Percentiles rank a stretch among this genome's conserved stretches.
Evolutionary conservation across 2,329 filamentous ascomycete genomes (phyloP).

Genomic region (Teratosphaeria destructans): DNA sequence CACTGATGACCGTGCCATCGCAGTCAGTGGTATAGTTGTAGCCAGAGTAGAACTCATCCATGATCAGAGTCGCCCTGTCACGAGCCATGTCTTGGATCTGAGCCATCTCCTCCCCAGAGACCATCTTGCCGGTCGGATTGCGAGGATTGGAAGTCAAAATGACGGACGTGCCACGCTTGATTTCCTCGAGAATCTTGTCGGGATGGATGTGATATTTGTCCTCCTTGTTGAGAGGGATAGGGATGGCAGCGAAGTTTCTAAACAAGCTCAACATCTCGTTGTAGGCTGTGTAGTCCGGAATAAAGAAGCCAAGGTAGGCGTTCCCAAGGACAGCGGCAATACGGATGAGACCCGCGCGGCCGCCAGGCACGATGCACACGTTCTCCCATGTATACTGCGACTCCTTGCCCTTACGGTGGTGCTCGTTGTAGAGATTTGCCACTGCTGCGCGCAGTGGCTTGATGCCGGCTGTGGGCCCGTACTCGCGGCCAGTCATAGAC

Average conservation of each 20-base stretch:
- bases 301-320: slow-evolving; percentile 71
- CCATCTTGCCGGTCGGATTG: slow-evolving; percentile 84
- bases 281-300: slow-evolving; percentile 76
- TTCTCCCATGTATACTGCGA: slow-evolving; percentile 97
- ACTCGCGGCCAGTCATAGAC: slow-evolving; percentile 70
- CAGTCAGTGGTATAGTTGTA: slow-evolving; percentile 95
- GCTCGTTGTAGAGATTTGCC: slow-evolving; percentile 83
- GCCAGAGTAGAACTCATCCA: slow-evolving; percentile 83
- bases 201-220: slow-evolving; percentile 91
- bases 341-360: slow-evolving; percentile 81
- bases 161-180: slow-evolving; percentile 44
- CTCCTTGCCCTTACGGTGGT: slow-evolving; percentile 76
- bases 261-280: slow-evolving; percentile 95
- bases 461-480: slow-evolving; percentile 87
- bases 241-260: slow-evolving; percentile 84
- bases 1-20: slow-evolving; percentile 79
- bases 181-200: slow-evolving; percentile 71
- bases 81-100: slow-evolving; percentile 90
- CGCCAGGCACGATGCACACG: slow-evolving; percentile 89
- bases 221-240: slow-evolving; percentile 70
- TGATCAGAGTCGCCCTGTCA: slow-evolving; percentile 80
- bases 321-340: slow-evolving; percentile 92
- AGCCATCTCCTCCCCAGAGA: slow-evolving; percentile 72
- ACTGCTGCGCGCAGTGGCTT: slow-evolving; percentile 82
- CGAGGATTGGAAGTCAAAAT: slow-evolving; percentile 92